Percentiles rank a stretch among this genome's conserved stretches.
Conservation (phyloP, 495 filamentous ascomycete species). For the Tuber calosporum region DNA sequence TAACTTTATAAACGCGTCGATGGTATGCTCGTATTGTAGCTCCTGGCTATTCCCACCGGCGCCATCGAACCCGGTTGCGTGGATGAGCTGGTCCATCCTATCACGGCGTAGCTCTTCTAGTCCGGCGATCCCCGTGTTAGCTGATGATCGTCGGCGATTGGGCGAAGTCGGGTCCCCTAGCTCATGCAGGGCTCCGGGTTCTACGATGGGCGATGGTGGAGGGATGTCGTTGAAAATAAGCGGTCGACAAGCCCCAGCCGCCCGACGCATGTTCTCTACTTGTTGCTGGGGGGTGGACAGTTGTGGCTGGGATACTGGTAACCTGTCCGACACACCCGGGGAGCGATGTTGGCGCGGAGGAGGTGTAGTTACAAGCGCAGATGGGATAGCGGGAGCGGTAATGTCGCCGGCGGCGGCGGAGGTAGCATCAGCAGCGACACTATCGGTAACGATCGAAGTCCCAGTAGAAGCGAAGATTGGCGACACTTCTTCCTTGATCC, state of each 20-base stretch:
- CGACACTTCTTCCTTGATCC: neutral
- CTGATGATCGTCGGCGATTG: slow-evolving; percentile 32
- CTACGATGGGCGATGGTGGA: slow-evolving; percentile 34
- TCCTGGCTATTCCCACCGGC: neutral
- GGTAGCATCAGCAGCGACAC: neutral
- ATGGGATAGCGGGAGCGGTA: neutral
- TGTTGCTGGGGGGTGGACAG: neutral
- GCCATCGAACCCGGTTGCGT: slow-evolving; percentile 21
- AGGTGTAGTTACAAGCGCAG: neutral
- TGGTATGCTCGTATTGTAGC: slow-evolving; percentile 18
- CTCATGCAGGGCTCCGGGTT: slow-evolving; percentile 36
- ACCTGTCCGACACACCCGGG: neutral
- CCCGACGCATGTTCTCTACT: slow-evolving; percentile 1
- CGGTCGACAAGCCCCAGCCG: neutral
- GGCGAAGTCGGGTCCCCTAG: slow-evolving; percentile 22
- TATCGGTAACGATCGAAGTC: neutral
- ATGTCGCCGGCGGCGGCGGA: neutral
- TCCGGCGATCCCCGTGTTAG: slow-evolving; percentile 36
- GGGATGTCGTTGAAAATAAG: slow-evolving; percentile 12
- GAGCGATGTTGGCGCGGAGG: slow-evolving; percentile 4
- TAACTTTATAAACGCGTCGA: slow-evolving; percentile 39
- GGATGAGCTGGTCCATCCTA: slow-evolving; percentile 27
- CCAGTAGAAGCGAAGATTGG: neutral
- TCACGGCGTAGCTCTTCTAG: slow-evolving; percentile 33
- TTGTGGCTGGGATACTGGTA: neutral